phyloP scores from a whole-genome alignment of 768 basidiomycete genomes.

The Boletus rubroflammeus region DNA sequence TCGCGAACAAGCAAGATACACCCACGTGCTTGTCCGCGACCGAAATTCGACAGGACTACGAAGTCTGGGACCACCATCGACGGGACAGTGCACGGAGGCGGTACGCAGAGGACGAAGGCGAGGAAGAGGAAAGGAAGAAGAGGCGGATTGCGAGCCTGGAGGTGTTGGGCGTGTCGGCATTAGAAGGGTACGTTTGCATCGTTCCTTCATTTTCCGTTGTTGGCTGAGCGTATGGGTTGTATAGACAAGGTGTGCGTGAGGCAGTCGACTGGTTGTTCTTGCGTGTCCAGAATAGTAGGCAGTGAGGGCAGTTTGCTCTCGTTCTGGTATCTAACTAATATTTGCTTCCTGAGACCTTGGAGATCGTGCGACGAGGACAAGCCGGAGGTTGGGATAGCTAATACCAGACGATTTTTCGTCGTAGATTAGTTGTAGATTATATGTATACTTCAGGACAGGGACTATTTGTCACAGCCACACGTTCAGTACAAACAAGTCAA shows the following conservation, averaged over 20 bases:
- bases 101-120: slow-evolving; percentile 46
- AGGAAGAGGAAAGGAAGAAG: slow-evolving; percentile 41
- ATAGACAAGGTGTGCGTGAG: slow-evolving; percentile 81
- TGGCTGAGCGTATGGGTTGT: background rate
- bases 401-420: background rate
- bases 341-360: slow-evolving; percentile 16
- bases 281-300: slow-evolving; percentile 84
- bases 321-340: background rate
- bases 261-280: slow-evolving; percentile 95
- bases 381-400: slow-evolving; percentile 10
- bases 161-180: slow-evolving; percentile 85
- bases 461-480: slow-evolving; percentile 16
- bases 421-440: background rate
- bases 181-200: slow-evolving; percentile 69
- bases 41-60: slow-evolving; percentile 86
- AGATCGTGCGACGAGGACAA: slow-evolving; percentile 6
- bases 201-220: background rate
- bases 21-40: slow-evolving; percentile 78
- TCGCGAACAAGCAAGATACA: slow-evolving; percentile 96
- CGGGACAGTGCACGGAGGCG: slow-evolving; percentile 61
- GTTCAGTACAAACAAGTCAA: slow-evolving; percentile 7
- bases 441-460: background rate
- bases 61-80: slow-evolving; percentile 79
- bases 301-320: slow-evolving; percentile 34
- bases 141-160: slow-evolving; percentile 73